Conservation (phyloP, 2,329 filamentous ascomycete species). For the Coleophoma eucalyptorum region DNA sequence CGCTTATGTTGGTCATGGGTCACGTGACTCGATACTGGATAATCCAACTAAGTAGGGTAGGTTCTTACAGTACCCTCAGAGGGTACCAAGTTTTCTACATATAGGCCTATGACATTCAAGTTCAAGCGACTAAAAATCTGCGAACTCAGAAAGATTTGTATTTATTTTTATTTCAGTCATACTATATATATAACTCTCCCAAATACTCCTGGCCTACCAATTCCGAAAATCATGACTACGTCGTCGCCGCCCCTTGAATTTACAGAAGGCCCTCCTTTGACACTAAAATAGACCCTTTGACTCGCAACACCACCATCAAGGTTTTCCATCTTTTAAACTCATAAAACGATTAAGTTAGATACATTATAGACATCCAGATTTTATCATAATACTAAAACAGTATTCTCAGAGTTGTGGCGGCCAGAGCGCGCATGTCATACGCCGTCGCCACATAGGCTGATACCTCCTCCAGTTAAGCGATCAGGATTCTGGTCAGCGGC, state of each 20-base stretch:
- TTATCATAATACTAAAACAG: slow-evolving; percentile 2
- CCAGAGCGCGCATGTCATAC: neutral
- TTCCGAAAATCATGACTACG: neutral
- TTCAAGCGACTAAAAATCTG: neutral
- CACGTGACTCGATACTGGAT: no score
- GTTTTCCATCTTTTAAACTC: slow-evolving; percentile 3
- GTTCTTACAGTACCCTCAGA: no score
- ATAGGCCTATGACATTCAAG: neutral
- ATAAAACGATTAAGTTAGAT: slow-evolving; percentile 3
- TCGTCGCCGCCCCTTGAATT: neutral
- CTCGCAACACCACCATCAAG: slow-evolving; percentile 2
- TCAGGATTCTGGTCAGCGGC: slow-evolving; percentile 1
- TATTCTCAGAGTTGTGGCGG: slow-evolving; percentile 1
- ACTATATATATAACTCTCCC: slow-evolving; percentile 14
- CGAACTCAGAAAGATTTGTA: slow-evolving; percentile 30
- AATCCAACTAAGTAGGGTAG: no score
- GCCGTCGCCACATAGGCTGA: no score
- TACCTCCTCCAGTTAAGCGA: slow-evolving; percentile 2
- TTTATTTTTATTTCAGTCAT: slow-evolving; percentile 52
- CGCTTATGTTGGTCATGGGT: no score
- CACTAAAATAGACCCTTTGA: slow-evolving; percentile 2
- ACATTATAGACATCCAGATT: slow-evolving; percentile 3
- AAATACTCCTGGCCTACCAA: slow-evolving; percentile 1
- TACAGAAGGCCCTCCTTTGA: slow-evolving; percentile 1
- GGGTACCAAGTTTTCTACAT: no score